Evolutionary conservation across 352 stramenopile genomes (phyloP).

Genomic region (Phytopythium boreale): DNA sequence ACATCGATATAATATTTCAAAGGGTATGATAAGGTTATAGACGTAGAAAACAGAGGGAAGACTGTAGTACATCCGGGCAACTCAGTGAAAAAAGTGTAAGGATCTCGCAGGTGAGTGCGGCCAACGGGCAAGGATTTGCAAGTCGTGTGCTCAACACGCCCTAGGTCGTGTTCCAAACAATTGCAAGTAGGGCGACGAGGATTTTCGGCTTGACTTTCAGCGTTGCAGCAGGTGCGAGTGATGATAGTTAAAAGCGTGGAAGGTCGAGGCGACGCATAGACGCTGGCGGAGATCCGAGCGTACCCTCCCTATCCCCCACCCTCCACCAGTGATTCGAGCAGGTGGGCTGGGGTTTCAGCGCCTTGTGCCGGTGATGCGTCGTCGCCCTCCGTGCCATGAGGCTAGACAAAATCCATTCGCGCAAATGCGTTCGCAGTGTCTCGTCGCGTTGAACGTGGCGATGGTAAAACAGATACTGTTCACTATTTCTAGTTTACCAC

Average conservation of each 20-base stretch:
- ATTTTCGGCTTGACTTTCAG: not conserved
- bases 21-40: too few species aligned
- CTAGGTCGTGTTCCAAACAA: too few species aligned
- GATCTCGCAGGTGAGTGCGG: not conserved
- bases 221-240: too few species aligned
- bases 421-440: not conserved
- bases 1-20: too few species aligned
- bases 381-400: not conserved
- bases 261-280: not conserved
- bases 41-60: not conserved
- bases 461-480: too few species aligned
- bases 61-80: not conserved
- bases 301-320: not conserved
- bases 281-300: not conserved
- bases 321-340: not conserved
- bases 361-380: not conserved
- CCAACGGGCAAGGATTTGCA: not conserved
- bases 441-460: not conserved
- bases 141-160: too few species aligned
- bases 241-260: not conserved
- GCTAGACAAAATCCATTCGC: slow-evolving; percentile 2
- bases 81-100: slow-evolving; percentile 5
- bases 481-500: too few species aligned
- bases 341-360: not conserved
- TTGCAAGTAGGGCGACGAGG: not conserved